Conservation (phyloP, 176 grass and related monocot genomes). For the Aegilops tauschii region DNA sequence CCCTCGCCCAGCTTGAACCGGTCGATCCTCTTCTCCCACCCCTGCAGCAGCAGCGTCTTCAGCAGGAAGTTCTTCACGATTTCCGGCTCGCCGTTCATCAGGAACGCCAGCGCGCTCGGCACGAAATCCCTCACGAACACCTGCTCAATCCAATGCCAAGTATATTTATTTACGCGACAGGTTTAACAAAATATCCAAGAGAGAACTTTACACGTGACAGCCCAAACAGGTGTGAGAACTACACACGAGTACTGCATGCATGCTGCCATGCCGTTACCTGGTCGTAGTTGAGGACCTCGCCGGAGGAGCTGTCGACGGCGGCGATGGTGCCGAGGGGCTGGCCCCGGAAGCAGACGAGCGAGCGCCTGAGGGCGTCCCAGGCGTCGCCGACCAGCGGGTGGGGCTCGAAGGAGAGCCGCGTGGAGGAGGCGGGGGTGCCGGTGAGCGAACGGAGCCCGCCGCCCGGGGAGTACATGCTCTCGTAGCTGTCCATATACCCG, state of each 20-base stretch:
- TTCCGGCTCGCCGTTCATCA: constrained; percentile 90
- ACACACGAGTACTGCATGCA: background rate
- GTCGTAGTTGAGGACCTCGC: constrained; percentile 88
- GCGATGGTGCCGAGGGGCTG: constrained; percentile 86
- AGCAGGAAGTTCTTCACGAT: constrained; percentile 85
- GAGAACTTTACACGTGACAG: background rate
- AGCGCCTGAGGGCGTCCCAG: constrained; percentile 76
- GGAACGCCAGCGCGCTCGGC: constrained; percentile 87
- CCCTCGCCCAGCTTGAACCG: constrained; percentile 97
- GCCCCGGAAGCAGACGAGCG: constrained; percentile 65
- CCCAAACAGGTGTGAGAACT: constrained; percentile 12
- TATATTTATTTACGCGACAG: background rate
- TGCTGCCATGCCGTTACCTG: constrained; percentile 35
- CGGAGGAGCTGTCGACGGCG: constrained; percentile 75
- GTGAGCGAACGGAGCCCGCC: constrained; percentile 47
- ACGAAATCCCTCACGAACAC: constrained; percentile 95
- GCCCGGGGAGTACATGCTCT: constrained; percentile 70
- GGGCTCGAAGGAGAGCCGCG: constrained; percentile 69
- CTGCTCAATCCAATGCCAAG: constrained; percentile 1
- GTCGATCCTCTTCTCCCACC: constrained; percentile 90
- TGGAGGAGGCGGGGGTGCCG: constrained; percentile 63
- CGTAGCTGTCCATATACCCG: constrained; percentile 43
- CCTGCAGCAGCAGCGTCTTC: constrained; percentile 80
- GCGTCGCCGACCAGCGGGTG: constrained; percentile 77
- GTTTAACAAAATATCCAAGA: background rate